phyloP scores from a whole-genome alignment of 2,329 filamentous ascomycete species.

The Conoideocrella luteorostrata region DNA sequence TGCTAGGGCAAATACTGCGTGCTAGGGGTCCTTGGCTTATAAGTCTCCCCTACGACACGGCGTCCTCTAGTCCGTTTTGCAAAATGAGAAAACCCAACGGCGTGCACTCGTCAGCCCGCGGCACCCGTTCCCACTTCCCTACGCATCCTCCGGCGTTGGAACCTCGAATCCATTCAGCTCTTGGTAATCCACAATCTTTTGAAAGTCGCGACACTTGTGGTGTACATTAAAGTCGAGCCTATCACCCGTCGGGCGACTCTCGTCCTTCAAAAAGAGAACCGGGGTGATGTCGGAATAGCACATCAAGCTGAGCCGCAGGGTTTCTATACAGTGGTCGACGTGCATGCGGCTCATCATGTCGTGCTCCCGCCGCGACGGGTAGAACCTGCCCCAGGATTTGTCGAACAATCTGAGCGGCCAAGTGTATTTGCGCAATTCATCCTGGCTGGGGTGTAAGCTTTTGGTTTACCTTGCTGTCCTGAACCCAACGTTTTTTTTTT shows the following conservation, averaged over 20 bases:
- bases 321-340: slow-evolving; percentile 5
- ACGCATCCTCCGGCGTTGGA: too few species aligned
- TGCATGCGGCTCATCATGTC: neutral
- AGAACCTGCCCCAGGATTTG: slow-evolving; percentile 2
- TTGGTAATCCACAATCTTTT: neutral
- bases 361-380: neutral
- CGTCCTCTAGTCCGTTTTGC: too few species aligned
- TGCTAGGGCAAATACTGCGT: too few species aligned
- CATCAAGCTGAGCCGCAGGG: slow-evolving; percentile 1
- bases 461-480: too few species aligned
- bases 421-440: slow-evolving; percentile 1
- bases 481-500: too few species aligned
- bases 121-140: too few species aligned
- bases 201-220: neutral
- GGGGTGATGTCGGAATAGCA: slow-evolving; percentile 4
- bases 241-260: neutral
- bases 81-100: too few species aligned
- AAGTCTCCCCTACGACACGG: too few species aligned
- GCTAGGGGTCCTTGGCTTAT: too few species aligned
- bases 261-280: neutral
- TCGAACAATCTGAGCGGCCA: slow-evolving; percentile 3
- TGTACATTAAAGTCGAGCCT: neutral
- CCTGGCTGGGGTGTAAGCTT: neutral
- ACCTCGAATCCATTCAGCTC: too few species aligned
- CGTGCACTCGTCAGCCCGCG: too few species aligned